Conservation (phyloP, 345 rosid species). For the Alliaria petiolata region DNA sequence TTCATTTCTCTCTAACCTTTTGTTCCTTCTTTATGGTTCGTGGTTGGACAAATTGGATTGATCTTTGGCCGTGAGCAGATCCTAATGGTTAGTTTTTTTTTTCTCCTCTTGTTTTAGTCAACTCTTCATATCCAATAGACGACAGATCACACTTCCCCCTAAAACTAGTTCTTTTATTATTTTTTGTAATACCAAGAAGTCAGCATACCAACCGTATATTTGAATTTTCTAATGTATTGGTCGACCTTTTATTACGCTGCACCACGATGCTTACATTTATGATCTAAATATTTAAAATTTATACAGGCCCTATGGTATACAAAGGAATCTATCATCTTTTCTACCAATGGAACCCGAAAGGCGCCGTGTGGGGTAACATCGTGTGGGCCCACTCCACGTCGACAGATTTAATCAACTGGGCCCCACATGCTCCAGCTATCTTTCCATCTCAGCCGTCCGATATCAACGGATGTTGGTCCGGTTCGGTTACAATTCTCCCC, state of each 20-base stretch:
- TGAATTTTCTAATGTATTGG: slow-evolving; percentile 12
- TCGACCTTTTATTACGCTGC: slow-evolving; percentile 22
- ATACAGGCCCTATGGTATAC: slow-evolving; percentile 63
- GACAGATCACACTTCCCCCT: slow-evolving; percentile 19
- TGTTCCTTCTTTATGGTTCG: slow-evolving; percentile 7
- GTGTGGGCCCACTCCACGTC: slow-evolving; percentile 93
- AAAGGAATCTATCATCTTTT: slow-evolving; percentile 70
- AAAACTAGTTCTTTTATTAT: background rate
- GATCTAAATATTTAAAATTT: background rate
- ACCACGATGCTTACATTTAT: slow-evolving; percentile 5
- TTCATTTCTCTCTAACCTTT: slow-evolving; percentile 3
- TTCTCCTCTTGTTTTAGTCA: slow-evolving; percentile 9
- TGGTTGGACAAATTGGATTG: slow-evolving; percentile 15
- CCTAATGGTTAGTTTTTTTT: slow-evolving; percentile 59
- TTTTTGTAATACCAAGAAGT: background rate
- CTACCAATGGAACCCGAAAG: slow-evolving; percentile 73
- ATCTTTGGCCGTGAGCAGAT: slow-evolving; percentile 40
- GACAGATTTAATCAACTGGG: slow-evolving; percentile 64
- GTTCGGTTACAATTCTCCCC: slow-evolving; percentile 59
- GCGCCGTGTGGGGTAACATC: slow-evolving; percentile 66
- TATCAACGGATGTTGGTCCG: slow-evolving; percentile 71
- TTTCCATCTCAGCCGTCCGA: slow-evolving; percentile 53
- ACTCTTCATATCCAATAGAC: slow-evolving; percentile 27
- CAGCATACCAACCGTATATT: slow-evolving; percentile 11
- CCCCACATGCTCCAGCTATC: slow-evolving; percentile 51